These are phyloP conservation scores for Fonsecaea pugnacius DNA, from an alignment of 2,329 filamentous ascomycete genomes.

Conservation along the genomic window DNA sequence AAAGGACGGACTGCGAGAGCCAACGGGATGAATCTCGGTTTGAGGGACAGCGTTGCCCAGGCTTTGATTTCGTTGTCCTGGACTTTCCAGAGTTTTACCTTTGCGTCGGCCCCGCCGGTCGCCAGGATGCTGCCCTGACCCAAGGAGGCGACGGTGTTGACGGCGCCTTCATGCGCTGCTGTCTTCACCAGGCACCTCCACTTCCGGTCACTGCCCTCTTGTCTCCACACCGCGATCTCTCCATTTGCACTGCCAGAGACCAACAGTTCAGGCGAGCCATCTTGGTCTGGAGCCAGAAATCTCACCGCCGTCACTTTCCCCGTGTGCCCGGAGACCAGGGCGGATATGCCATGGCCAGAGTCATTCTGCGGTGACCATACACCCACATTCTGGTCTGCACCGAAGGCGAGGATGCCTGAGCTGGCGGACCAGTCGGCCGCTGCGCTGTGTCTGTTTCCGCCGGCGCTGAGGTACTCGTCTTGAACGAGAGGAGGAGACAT, in stretches of 20 bases:
- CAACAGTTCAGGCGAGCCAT: constrained; percentile 60
- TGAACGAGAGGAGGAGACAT: constrained; percentile 10
- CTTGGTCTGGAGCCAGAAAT: constrained; percentile 59
- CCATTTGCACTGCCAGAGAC: constrained; percentile 83
- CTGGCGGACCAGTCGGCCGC: constrained; percentile 83
- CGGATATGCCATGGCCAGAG: constrained; percentile 62
- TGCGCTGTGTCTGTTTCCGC: constrained; percentile 86
- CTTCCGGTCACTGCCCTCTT: constrained; percentile 34
- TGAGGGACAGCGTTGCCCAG: constrained; percentile 71
- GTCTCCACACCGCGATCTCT: constrained; percentile 67
- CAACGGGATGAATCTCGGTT: constrained; percentile 81
- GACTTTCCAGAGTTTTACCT: constrained; percentile 70
- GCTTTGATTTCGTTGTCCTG: constrained; percentile 52
- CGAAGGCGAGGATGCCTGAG: constrained; percentile 78
- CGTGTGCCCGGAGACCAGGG: constrained; percentile 74
- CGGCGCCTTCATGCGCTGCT: constrained; percentile 70
- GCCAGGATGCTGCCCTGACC: constrained; percentile 56
- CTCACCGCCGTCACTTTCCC: constrained; percentile 81
- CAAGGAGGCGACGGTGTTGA: constrained; percentile 66
- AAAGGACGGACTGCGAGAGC: constrained; percentile 71
- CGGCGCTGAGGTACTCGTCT: constrained; percentile 68
- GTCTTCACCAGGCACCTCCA: constrained; percentile 57
- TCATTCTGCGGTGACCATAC: constrained; percentile 71
- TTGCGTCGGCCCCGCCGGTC: constrained; percentile 67
- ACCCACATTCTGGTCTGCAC: constrained; percentile 84